Evolutionary conservation across 768 basidiomycete species (phyloP).

Genomic region (Sporobolomyces pararoseus): DNA sequence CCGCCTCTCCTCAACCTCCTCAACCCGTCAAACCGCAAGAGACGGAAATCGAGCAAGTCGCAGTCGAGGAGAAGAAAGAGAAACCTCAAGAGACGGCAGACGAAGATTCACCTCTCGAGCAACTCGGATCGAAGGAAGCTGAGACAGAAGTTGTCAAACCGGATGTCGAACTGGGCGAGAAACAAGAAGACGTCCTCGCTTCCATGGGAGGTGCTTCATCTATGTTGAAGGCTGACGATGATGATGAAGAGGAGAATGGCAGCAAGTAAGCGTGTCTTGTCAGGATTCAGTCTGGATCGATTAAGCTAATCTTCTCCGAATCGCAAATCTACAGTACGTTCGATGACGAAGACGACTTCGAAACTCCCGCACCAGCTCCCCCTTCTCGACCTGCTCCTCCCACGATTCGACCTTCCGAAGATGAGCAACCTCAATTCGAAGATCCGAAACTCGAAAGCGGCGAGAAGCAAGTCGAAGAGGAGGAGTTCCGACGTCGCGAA

Average conservation of each 20-base stretch:
- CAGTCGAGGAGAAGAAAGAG: neutral
- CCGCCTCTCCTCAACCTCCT: neutral
- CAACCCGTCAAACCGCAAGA: neutral
- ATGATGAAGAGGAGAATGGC: neutral
- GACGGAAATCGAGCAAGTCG: neutral
- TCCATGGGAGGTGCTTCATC: constrained; percentile 14
- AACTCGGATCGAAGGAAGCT: neutral
- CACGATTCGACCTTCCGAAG: neutral
- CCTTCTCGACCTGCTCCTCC: constrained; percentile 10
- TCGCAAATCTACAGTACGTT: too few species aligned
- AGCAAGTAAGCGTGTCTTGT: neutral
- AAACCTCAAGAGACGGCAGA: neutral
- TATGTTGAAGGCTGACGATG: constrained; percentile 2
- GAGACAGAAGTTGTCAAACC: neutral
- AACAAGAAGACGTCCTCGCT: constrained; percentile 15
- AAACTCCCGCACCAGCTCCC: constrained; percentile 12
- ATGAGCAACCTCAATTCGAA: neutral
- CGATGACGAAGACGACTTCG: constrained; percentile 33
- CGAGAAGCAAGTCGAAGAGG: constrained; percentile 4
- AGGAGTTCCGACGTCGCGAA: neutral
- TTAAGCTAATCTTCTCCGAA: too few species aligned
- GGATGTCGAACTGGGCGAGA: neutral
- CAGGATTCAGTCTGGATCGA: neutral
- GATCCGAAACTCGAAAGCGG: constrained; percentile 10
- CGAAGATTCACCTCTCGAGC: neutral